Percentiles rank a stretch among this genome's conserved stretches.
Conservation (phyloP, 2,329 filamentous ascomycete species). For the Claviceps humidiphila region DNA sequence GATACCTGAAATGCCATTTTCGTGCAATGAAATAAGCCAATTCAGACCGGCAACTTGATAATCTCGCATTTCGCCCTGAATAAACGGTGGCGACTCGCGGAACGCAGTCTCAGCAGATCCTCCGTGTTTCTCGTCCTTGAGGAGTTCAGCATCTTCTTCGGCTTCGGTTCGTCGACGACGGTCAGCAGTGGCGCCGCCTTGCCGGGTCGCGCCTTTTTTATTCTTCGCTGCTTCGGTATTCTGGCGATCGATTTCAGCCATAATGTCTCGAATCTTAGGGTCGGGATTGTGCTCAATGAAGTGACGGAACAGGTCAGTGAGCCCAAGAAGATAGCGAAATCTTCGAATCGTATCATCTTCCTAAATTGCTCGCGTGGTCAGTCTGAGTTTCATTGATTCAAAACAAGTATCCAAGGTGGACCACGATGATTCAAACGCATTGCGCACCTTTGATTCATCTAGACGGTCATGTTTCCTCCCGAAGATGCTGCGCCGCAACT, state of each 20-base stretch:
- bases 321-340: constrained; percentile 85
- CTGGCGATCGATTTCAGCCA: constrained; percentile 87
- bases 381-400: neutral
- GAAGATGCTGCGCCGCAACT: constrained; percentile 82
- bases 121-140: constrained; percentile 79
- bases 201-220: constrained; percentile 63
- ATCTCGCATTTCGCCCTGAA: constrained; percentile 83
- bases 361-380: constrained; percentile 28
- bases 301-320: constrained; percentile 95
- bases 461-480: constrained; percentile 89
- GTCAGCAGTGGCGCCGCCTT: constrained; percentile 70
- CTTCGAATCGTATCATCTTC: constrained; percentile 91
- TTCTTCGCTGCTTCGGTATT: constrained; percentile 60
- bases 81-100: constrained; percentile 82
- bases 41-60: constrained; percentile 94
- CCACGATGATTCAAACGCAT: constrained; percentile 3
- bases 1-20: constrained; percentile 97
- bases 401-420: neutral
- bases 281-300: constrained; percentile 98
- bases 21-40: constrained; percentile 93
- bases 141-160: constrained; percentile 84
- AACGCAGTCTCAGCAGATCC: constrained; percentile 81
- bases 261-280: constrained; percentile 84
- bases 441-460: constrained; percentile 74
- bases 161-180: constrained; percentile 83